These are phyloP conservation scores for Rhododendron griersonianum DNA, from an alignment of 148 eudicot genomes.

Conservation along the genomic window DNA sequence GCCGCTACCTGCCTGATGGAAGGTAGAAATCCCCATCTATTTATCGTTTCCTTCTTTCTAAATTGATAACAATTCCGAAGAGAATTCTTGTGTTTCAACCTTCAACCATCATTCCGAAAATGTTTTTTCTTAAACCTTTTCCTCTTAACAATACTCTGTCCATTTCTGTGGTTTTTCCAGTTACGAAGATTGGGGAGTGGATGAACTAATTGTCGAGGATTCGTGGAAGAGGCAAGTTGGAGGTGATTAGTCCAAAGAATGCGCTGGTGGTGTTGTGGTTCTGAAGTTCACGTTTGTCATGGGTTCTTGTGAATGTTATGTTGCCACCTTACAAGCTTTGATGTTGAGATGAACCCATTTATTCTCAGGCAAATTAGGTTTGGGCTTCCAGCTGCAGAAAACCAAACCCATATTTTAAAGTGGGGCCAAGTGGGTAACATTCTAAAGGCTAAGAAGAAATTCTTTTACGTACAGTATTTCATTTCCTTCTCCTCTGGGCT, in stretches of 20 bases:
- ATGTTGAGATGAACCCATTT: neutral
- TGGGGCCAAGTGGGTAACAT: too few relatives aligned
- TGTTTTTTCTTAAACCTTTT: neutral
- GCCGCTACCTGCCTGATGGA: conserved; percentile 97
- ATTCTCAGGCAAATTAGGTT: too few relatives aligned
- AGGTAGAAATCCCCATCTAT: conserved; percentile 37
- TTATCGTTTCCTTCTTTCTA: neutral
- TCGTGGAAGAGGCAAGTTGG: conserved; percentile 99
- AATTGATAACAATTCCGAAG: neutral
- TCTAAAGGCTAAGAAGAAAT: neutral
- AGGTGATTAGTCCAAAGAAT: conserved; percentile 41
- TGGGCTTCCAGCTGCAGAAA: too few relatives aligned
- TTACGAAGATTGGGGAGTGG: conserved; percentile 99
- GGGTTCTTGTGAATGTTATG: neutral
- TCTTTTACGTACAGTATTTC: neutral
- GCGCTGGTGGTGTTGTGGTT: neutral
- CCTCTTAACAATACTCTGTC: neutral
- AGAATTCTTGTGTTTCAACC: neutral
- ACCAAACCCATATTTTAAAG: too few relatives aligned
- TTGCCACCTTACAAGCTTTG: neutral
- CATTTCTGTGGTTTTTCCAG: conserved; percentile 26
- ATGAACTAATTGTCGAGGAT: conserved; percentile 93
- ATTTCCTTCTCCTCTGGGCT: too few relatives aligned
- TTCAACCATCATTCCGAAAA: neutral
- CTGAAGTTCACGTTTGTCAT: neutral